A percentile compares a stretch with the other conserved stretches of the same genome.
phyloP scores from a whole-genome alignment of 345 rosid species.

The Brassica carinata region DNA sequence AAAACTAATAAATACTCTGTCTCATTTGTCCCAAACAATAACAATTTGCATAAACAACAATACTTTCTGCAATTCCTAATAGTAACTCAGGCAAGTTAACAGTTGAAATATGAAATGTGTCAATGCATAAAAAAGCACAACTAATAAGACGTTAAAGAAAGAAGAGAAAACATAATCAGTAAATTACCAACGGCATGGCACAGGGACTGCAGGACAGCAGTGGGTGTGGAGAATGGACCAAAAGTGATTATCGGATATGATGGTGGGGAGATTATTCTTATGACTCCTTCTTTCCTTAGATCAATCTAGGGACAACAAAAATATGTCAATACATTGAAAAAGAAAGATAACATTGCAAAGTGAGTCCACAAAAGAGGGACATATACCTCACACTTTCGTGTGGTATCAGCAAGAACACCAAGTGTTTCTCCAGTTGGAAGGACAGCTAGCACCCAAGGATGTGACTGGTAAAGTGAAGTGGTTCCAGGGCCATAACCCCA shows the following conservation, averaged over 20 bases:
- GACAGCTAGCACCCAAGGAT: slow-evolving; percentile 91
- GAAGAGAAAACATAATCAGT: slow-evolving; percentile 1
- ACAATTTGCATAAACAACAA: slow-evolving; percentile 3
- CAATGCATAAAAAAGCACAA: slow-evolving; percentile 8
- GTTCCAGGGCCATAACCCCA: slow-evolving; percentile 89
- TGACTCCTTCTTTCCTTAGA: slow-evolving; percentile 60
- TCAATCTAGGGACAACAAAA: slow-evolving; percentile 65
- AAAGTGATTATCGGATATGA: slow-evolving; percentile 82
- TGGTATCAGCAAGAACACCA: slow-evolving; percentile 92
- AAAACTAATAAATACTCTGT: neutral
- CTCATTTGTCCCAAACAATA: neutral
- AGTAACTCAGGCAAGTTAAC: slow-evolving; percentile 6
- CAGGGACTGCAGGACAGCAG: slow-evolving; percentile 69
- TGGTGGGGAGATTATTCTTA: slow-evolving; percentile 55
- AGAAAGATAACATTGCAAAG: neutral
- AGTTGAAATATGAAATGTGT: neutral
- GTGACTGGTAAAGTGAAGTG: slow-evolving; percentile 92
- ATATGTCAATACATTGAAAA: slow-evolving; percentile 1
- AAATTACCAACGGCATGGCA: slow-evolving; percentile 78
- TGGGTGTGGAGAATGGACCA: slow-evolving; percentile 80
- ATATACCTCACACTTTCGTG: slow-evolving; percentile 79
- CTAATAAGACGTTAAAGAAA: neutral
- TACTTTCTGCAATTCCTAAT: neutral
- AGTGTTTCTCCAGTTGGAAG: slow-evolving; percentile 85
- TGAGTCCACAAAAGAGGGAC: slow-evolving; percentile 3